Base-by-base conservation (phyloP, 306 rosid species). In the Biancaea sappan region DNA sequence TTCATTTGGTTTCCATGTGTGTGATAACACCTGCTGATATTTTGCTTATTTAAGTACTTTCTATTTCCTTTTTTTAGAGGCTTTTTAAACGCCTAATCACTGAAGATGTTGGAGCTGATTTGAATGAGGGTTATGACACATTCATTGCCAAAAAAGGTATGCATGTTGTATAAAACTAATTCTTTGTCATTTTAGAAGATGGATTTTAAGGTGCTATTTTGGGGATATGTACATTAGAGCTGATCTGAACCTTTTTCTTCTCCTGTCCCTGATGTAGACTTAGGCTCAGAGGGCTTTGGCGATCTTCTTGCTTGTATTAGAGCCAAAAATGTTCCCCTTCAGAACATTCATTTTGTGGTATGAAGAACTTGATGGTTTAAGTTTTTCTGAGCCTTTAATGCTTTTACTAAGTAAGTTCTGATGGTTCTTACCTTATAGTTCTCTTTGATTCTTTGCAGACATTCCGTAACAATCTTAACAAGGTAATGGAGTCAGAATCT, bases 291-390 rank as follows among this genome's bases (percentile, higher is more conserved):
- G 75, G 96, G 96, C 61, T 94, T 88, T 80, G 97, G 96, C 4
- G 92, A 94, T 72, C 95, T 94, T 77, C 96, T 94, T 83, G 81
- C 84, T 71, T 94, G 96, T 89, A 87, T 91, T 65, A 85, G 98
- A 82, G 91, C 79, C 88, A 94, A 89, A 81, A 87, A 77, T 51
- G 79, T 90, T 73, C 93, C 90, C 2, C 96, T 94, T 79, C 95
- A 93, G 58, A 74, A 90, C 78, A 92, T 94, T 78, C 99, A 94
- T 84, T 94, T 94, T 84, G 99, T 92, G 97, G 97, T 94, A 85
- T 57, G 94, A 53, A 58, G 37, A 28, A 5, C 63, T 40, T 77
- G 71, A 38, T 75, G 47, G 24, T 72, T 70, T 25, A 9, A 37
- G 46, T 37, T 64, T 56, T 80, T 48, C 12, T 41, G 44, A 76